phyloP scores from a whole-genome alignment of 805 yeast genomes.

The Wickerhamomyces sydowiorum region DNA sequence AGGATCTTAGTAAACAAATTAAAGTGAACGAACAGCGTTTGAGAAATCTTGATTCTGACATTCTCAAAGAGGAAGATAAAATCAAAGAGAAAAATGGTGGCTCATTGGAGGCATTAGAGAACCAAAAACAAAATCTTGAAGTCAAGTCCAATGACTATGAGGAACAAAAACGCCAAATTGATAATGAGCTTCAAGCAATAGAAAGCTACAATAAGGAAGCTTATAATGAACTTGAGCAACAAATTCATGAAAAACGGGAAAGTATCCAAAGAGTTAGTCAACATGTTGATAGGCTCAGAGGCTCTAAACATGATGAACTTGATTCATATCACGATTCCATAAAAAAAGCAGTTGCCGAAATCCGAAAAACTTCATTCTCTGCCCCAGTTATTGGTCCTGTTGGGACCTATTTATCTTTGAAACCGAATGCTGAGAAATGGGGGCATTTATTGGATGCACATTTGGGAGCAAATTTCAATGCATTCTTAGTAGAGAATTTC shows the following conservation, averaged over 20 bases:
- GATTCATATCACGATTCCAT: slow-evolving; percentile 1
- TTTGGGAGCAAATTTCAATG: slow-evolving; percentile 42
- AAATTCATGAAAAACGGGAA: slow-evolving; percentile 6
- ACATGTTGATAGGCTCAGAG: neutral
- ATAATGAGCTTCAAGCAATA: slow-evolving; percentile 1
- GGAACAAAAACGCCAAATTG: neutral
- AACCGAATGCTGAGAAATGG: slow-evolving; percentile 51
- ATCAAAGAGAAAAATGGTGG: slow-evolving; percentile 24
- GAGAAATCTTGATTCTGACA: slow-evolving; percentile 10
- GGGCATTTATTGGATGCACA: slow-evolving; percentile 51
- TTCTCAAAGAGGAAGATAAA: slow-evolving; percentile 20
- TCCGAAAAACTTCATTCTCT: slow-evolving; percentile 33
- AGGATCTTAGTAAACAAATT: slow-evolving; percentile 14
- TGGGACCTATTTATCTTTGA: slow-evolving; percentile 56
- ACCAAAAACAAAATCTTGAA: slow-evolving; percentile 5
- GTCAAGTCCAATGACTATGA: neutral
- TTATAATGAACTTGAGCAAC: slow-evolving; percentile 3
- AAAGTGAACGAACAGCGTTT: slow-evolving; percentile 14
- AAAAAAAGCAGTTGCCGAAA: slow-evolving; percentile 2
- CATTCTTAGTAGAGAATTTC: slow-evolving; percentile 63
- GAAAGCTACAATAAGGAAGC: slow-evolving; percentile 2
- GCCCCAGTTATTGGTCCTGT: slow-evolving; percentile 74
- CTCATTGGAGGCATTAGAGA: slow-evolving; percentile 13
- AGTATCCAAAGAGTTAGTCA: slow-evolving; percentile 3
- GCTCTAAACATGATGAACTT: slow-evolving; percentile 8